These are phyloP conservation scores for Botrytis squamosa DNA, from an alignment of 2,329 filamentous ascomycete genomes.

Conservation along the genomic window DNA sequence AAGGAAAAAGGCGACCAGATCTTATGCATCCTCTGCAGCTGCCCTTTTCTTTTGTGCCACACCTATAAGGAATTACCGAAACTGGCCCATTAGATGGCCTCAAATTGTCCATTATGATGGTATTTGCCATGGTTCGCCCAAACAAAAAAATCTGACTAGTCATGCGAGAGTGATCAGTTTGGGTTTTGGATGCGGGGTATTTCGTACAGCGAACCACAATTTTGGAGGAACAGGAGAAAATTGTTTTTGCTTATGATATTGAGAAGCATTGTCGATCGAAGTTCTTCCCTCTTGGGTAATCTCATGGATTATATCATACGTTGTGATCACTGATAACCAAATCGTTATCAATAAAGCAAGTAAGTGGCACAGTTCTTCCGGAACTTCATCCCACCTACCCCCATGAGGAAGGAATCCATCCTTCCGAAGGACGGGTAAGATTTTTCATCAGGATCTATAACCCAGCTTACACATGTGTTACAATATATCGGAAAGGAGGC, in stretches of 20 bases:
- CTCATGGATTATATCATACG: not conserved
- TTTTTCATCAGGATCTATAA: not conserved
- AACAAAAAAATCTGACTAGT: not conserved
- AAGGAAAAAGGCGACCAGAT: constrained; percentile 21
- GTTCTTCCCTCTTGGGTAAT: not conserved
- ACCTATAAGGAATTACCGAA: not conserved
- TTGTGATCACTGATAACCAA: not conserved
- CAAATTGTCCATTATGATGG: not conserved
- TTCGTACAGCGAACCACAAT: constrained; percentile 15
- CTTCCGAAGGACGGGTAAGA: constrained; percentile 8
- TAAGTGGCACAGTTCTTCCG: not conserved
- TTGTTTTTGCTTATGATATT: not conserved
- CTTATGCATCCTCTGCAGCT: constrained; percentile 21
- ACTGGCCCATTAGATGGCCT: not conserved
- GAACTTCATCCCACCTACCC: not conserved
- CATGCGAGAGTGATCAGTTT: constrained; percentile 14
- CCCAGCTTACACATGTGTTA: not conserved
- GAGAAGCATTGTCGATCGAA: not conserved
- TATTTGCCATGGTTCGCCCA: constrained; percentile 16
- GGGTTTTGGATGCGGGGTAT: constrained; percentile 17
- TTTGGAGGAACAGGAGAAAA: not conserved
- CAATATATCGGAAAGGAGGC: not conserved
- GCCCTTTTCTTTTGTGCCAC: constrained; percentile 19
- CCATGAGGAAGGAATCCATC: not conserved
- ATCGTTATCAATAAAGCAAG: not conserved